phyloP scores from a whole-genome alignment of 257 asterid genomes.

The Penstemon davidsonii region DNA sequence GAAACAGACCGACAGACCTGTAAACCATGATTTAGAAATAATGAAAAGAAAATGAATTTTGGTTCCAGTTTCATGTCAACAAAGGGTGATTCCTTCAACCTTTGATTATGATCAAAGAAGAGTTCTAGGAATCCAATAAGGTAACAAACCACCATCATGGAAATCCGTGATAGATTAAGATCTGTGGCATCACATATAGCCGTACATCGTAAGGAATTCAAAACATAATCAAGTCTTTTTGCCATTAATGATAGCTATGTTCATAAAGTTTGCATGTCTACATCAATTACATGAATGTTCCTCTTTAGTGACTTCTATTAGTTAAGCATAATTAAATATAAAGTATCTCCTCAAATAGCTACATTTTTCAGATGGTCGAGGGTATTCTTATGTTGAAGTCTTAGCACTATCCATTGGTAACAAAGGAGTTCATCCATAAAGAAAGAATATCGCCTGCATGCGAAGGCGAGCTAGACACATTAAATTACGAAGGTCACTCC shows the following conservation, averaged over 20 bases:
- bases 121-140: conserved; percentile 1
- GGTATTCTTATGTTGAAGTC: neutral
- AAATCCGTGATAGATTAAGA: neutral
- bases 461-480: neutral
- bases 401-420: too few species aligned
- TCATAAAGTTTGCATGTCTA: conserved; percentile 12
- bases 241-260: neutral
- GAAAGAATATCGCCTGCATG: neutral
- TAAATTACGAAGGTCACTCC: neutral
- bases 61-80: conserved; percentile 6
- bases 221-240: neutral
- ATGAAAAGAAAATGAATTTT: neutral
- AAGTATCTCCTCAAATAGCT: neutral
- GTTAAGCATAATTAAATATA: neutral
- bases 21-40: conserved; percentile 13
- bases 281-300: neutral
- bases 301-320: too few species aligned
- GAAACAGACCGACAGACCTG: conserved; percentile 2
- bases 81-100: conserved; percentile 13
- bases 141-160: conserved; percentile 1
- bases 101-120: conserved; percentile 2
- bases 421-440: neutral
- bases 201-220: conserved; percentile 6
- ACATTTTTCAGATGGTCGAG: neutral
- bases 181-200: conserved; percentile 2